Percentiles rank a stretch among this genome's conserved stretches.
Conservation (phyloP, 23 red algal genomes). For the Gracilaria gracilis region DNA sequence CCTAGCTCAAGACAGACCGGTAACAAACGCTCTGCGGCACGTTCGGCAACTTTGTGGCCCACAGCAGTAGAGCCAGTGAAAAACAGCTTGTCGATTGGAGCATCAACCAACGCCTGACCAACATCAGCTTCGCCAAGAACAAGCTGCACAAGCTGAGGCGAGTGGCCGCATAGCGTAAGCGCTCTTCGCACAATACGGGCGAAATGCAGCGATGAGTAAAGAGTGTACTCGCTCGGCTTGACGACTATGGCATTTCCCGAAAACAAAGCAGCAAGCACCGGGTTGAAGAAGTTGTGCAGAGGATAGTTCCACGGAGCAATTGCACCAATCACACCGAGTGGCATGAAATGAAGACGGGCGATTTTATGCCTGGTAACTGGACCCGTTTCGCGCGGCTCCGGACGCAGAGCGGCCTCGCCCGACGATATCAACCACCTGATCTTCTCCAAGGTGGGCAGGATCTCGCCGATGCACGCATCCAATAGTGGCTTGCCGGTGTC, state of each 20-base stretch:
- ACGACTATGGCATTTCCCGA: conserved; percentile 93
- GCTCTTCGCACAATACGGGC: conserved; percentile 66
- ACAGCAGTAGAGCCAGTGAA: conserved; percentile 95
- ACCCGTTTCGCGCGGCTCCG: conserved; percentile 81
- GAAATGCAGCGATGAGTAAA: conserved; percentile 81
- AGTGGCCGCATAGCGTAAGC: conserved; percentile 74
- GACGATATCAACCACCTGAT: conserved; percentile 90
- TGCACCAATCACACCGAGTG: conserved; percentile 95
- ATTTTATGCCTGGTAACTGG: conserved; percentile 84
- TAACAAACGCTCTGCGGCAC: conserved; percentile 79
- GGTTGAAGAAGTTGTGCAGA: conserved; percentile 97
- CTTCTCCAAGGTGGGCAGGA: conserved; percentile 93
- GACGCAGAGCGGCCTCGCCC: conserved; percentile 78
- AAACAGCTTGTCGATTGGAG: conserved; percentile 89
- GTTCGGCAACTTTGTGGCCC: conserved; percentile 78
- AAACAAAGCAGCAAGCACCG: conserved; percentile 87
- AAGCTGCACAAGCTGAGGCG: conserved; percentile 82
- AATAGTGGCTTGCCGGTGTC: conserved; percentile 94
- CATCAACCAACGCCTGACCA: conserved; percentile 79
- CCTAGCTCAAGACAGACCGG: conserved; percentile 93
- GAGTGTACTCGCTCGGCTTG: conserved; percentile 90
- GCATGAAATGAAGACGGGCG: conserved; percentile 86
- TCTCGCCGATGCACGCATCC: conserved; percentile 92
- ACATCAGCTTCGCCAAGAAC: conserved; percentile 72
- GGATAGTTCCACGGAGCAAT: conserved; percentile 99